Percentiles rank a stretch among this genome's conserved stretches.
Evolutionary conservation across 805 yeast species (phyloP).

Genomic region (Candida succiphila): DNA sequence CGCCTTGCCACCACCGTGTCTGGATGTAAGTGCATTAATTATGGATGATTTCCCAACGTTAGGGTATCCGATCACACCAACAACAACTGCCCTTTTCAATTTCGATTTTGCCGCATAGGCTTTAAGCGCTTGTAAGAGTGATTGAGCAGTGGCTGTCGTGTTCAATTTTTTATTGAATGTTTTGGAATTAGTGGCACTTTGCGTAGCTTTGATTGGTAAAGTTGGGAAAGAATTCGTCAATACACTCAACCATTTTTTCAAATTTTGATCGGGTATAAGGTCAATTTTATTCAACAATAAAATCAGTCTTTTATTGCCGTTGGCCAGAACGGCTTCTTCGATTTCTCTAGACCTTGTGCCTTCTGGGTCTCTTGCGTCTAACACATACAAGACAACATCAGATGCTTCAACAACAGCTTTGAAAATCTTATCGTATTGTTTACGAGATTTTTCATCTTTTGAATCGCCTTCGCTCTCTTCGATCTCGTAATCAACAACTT

Average conservation of each 20-base stretch:
- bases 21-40: conserved; percentile 76
- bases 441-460: conserved; percentile 67
- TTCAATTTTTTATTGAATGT: conserved; percentile 69
- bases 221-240: conserved; percentile 83
- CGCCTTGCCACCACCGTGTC: conserved; percentile 75
- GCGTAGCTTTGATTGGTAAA: conserved; percentile 75
- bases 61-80: conserved; percentile 96
- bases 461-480: conserved; percentile 28
- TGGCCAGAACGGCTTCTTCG: conserved; percentile 78
- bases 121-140: conserved; percentile 72
- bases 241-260: conserved; percentile 76
- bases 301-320: conserved; percentile 75
- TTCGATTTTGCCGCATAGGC: conserved; percentile 77
- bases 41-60: conserved; percentile 95
- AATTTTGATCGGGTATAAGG: conserved; percentile 75
- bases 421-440: conserved; percentile 89
- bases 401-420: conserved; percentile 88
- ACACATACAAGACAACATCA: conserved; percentile 85
- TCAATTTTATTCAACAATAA: conserved; percentile 87
- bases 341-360: conserved; percentile 86
- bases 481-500: conserved; percentile 39
- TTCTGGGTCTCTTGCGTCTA: conserved; percentile 97
- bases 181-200: conserved; percentile 59
- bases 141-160: conserved; percentile 59
- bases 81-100: conserved; percentile 80